phyloP scores from a whole-genome alignment of 495 filamentous ascomycete genomes.

The Viridothelium virens region DNA sequence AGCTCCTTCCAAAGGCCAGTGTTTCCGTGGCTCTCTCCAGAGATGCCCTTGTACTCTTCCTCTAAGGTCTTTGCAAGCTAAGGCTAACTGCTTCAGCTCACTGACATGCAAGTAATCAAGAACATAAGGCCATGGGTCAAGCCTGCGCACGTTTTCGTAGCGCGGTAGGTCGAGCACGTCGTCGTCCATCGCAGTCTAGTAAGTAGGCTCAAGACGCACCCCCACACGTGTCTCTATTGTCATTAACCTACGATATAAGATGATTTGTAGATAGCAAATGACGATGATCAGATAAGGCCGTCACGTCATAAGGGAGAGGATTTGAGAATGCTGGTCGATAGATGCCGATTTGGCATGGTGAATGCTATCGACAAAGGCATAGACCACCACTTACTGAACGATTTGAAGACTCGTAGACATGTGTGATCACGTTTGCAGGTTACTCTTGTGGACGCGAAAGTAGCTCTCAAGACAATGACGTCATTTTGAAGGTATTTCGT shows the following conservation, averaged over 20 bases:
- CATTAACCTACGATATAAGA: background rate
- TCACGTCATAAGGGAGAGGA: background rate
- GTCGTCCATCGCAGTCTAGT: background rate
- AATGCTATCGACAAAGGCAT: background rate
- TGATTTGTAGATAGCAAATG: background rate
- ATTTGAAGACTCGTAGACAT: background rate
- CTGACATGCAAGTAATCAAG: background rate
- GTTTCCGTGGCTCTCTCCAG: conserved; percentile 1
- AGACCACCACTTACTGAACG: background rate
- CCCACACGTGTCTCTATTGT: background rate
- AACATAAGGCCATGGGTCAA: conserved; percentile 4
- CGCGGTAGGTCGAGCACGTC: conserved; percentile 1
- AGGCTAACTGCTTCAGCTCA: background rate
- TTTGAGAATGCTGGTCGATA: background rate
- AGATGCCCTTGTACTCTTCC: conserved; percentile 8
- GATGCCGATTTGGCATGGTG: background rate
- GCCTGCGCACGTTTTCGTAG: background rate
- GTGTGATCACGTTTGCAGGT: background rate
- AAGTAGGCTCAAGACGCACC: too few species aligned
- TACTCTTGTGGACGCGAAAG: background rate
- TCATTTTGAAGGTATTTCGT: background rate
- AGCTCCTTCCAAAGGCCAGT: background rate
- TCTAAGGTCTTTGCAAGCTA: background rate
- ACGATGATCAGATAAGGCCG: background rate
- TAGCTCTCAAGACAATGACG: background rate